These are phyloP conservation scores for Triticum timopheevii DNA, from an alignment of 176 grass and related monocot genomes.

Conservation along the genomic window DNA sequence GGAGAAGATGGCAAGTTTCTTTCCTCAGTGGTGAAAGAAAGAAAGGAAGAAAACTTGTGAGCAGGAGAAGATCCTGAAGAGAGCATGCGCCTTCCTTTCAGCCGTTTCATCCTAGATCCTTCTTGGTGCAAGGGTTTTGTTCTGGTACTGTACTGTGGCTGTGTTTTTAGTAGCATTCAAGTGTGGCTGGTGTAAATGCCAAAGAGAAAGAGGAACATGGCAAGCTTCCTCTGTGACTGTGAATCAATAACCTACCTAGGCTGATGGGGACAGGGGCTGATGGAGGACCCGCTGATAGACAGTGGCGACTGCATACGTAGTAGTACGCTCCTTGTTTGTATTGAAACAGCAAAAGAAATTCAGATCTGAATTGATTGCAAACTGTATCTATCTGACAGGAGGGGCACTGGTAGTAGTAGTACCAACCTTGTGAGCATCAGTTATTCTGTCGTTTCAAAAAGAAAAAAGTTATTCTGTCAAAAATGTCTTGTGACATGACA, in stretches of 20 bases:
- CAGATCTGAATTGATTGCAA: slow-evolving; percentile 25
- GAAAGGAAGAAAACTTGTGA: not conserved
- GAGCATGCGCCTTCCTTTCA: not conserved
- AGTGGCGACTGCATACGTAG: slow-evolving; percentile 8
- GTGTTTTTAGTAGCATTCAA: slow-evolving; percentile 2
- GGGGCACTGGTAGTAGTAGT: not conserved
- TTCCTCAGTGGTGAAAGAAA: slow-evolving; percentile 31
- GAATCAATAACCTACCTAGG: not conserved
- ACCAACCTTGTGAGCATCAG: not conserved
- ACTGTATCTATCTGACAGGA: not conserved
- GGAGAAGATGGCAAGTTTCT: slow-evolving; percentile 2
- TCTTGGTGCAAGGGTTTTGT: slow-evolving; percentile 12
- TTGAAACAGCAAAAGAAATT: slow-evolving; percentile 4
- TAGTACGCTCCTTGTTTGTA: not conserved
- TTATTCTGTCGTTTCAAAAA: not conserved
- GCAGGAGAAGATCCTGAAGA: not conserved
- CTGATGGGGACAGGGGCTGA: not conserved
- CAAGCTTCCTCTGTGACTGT: not conserved
- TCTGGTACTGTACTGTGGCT: not conserved
- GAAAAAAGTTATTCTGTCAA: not conserved
- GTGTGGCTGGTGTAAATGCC: not conserved
- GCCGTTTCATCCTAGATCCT: slow-evolving; percentile 20
- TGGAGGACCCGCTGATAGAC: not conserved
- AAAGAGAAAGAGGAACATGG: not conserved
- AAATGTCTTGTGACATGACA: not conserved